phyloP scores from a whole-genome alignment of 805 yeast species.

The Isabelozyma heimii region DNA sequence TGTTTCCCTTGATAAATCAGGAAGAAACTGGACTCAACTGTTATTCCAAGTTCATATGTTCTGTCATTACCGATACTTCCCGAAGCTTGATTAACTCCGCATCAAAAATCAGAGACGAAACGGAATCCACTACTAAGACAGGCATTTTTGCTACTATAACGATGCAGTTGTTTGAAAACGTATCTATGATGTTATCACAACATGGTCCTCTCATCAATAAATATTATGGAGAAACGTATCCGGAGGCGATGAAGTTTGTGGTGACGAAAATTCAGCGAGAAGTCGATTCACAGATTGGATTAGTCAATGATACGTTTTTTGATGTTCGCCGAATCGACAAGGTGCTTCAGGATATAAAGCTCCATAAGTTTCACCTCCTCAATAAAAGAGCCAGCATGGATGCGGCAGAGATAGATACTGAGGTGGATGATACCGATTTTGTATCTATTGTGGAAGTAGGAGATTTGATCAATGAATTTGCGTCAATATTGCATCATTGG shows the following conservation, averaged over 20 bases:
- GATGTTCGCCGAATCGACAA: slow-evolving; percentile 65
- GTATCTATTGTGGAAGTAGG: slow-evolving; percentile 64
- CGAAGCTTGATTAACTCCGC: slow-evolving; percentile 56
- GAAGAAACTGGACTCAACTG: slow-evolving; percentile 69
- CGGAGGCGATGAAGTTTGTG: slow-evolving; percentile 58
- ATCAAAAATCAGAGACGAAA: slow-evolving; percentile 3
- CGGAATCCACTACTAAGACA: slow-evolving; percentile 27
- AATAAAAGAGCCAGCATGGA: slow-evolving; percentile 4
- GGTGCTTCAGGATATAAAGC: slow-evolving; percentile 50
- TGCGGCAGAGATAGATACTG: slow-evolving; percentile 22
- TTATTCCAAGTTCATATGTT: slow-evolving; percentile 84
- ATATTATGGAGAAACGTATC: slow-evolving; percentile 58
- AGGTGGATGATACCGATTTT: slow-evolving; percentile 28
- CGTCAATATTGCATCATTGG: slow-evolving; percentile 84
- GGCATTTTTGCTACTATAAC: slow-evolving; percentile 61
- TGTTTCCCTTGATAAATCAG: slow-evolving; percentile 83
- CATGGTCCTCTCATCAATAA: slow-evolving; percentile 76
- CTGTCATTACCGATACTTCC: slow-evolving; percentile 76
- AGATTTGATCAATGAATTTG: slow-evolving; percentile 64
- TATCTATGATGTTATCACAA: slow-evolving; percentile 80
- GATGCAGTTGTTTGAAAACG: slow-evolving; percentile 73
- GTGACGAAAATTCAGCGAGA: slow-evolving; percentile 77
- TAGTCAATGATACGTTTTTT: slow-evolving; percentile 81
- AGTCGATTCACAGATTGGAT: slow-evolving; percentile 88
- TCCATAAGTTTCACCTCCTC: slow-evolving; percentile 41